A percentile compares a stretch with the other conserved stretches of the same genome.
Evolutionary conservation across 2,329 filamentous ascomycete species (phyloP).

Genomic region (Penicillium polonicum): DNA sequence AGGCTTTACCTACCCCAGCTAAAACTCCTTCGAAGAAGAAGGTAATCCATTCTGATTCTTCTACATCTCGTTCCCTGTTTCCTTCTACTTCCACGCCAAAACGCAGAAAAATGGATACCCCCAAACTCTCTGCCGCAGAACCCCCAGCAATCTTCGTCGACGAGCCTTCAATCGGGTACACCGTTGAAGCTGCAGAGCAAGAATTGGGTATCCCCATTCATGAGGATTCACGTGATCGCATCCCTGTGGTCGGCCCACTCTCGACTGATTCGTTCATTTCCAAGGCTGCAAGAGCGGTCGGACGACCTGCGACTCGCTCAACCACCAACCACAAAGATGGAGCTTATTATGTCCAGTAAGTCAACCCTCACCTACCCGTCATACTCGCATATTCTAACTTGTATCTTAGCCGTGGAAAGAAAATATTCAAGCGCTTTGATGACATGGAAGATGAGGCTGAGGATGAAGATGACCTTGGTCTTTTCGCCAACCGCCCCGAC

Average conservation of each 20-base stretch:
- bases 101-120: slow-evolving; percentile 47
- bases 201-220: slow-evolving; percentile 52
- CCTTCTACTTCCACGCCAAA: slow-evolving; percentile 49
- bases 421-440: slow-evolving; percentile 58
- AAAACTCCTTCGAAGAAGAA: slow-evolving; percentile 61
- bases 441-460: slow-evolving; percentile 41
- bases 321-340: background rate
- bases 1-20: slow-evolving; percentile 60
- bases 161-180: slow-evolving; percentile 24
- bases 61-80: slow-evolving; percentile 56
- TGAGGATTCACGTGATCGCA: slow-evolving; percentile 62
- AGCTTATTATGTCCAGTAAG: slow-evolving; percentile 8
- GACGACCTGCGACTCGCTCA: slow-evolving; percentile 10
- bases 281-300: background rate
- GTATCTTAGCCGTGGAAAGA: slow-evolving; percentile 57
- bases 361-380: slow-evolving; percentile 29
- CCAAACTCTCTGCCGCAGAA: slow-evolving; percentile 25
- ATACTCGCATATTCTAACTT: slow-evolving; percentile 27
- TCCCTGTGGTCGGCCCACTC: slow-evolving; percentile 39
- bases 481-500: slow-evolving; percentile 42
- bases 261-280: slow-evolving; percentile 55
- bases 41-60: slow-evolving; percentile 43
- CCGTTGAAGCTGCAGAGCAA: background rate
- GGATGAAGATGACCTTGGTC: slow-evolving; percentile 44
- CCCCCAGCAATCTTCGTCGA: slow-evolving; percentile 31